Evolutionary conservation across 148 eudicot genomes (phyloP).

Genomic region (Vaccinium darrowii): DNA sequence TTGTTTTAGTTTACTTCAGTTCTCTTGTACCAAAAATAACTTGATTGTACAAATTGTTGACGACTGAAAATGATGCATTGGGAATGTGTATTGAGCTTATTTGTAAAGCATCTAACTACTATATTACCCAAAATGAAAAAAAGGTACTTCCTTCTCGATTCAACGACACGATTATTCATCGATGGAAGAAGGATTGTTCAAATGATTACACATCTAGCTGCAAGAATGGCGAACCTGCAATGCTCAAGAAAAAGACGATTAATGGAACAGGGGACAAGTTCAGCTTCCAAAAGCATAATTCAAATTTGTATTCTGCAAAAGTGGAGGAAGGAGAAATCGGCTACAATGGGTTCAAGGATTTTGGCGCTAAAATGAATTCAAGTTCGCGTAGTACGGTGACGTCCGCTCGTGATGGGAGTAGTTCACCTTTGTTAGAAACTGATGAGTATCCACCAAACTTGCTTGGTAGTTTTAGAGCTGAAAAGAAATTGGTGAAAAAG

Average conservation of each 20-base stretch:
- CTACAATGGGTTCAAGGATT: slow-evolving; percentile 27
- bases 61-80: not conserved
- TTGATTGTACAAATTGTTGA: not conserved
- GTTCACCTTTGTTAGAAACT: slow-evolving; percentile 25
- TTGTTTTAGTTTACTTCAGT: not conserved
- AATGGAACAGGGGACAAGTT: slow-evolving; percentile 24
- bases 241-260: slow-evolving; percentile 23
- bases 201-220: slow-evolving; percentile 20
- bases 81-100: not conserved
- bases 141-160: slow-evolving; percentile 44
- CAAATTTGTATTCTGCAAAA: slow-evolving; percentile 47
- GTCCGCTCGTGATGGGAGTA: slow-evolving; percentile 23
- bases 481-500: slow-evolving; percentile 21
- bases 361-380: slow-evolving; percentile 23
- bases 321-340: slow-evolving; percentile 39
- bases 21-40: not conserved
- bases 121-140: not conserved
- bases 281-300: slow-evolving; percentile 34
- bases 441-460: slow-evolving; percentile 24
- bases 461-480: slow-evolving; percentile 13
- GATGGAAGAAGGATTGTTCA: slow-evolving; percentile 28
- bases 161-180: slow-evolving; percentile 34
- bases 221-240: slow-evolving; percentile 34
- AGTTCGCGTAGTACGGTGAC: slow-evolving; percentile 28
- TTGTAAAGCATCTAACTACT: not conserved